Percentiles rank a stretch among this genome's conserved stretches.
phyloP scores from a whole-genome alignment of 306 rosid species.

The Prinsepia uniflora region DNA sequence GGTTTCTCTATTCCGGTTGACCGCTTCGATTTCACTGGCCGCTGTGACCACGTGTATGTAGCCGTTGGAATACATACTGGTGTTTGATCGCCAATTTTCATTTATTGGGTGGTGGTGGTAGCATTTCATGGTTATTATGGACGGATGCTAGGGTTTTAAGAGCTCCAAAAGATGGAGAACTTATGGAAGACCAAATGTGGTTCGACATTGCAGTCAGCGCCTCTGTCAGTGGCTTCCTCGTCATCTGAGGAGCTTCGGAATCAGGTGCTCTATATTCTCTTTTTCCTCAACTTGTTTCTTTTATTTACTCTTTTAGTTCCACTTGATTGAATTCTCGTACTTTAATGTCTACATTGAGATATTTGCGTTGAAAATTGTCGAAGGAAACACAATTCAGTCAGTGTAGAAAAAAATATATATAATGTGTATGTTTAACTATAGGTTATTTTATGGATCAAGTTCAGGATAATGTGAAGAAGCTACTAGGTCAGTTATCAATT shows the following conservation, averaged over 20 bases:
- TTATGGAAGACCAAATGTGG: slow-evolving; percentile 30
- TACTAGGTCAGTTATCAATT: not conserved
- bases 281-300: too few relatives aligned
- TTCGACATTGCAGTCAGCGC: slow-evolving; percentile 30
- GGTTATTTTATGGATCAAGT: not conserved
- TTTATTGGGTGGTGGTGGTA: not conserved
- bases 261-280: slow-evolving; percentile 19
- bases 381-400: not conserved
- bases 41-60: not conserved
- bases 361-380: not conserved
- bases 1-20: slow-evolving; percentile 1
- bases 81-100: slow-evolving; percentile 4
- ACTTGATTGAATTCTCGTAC: not conserved
- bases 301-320: not conserved
- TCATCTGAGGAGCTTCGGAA: slow-evolving; percentile 37
- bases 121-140: slow-evolving; percentile 14
- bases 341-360: slow-evolving; percentile 3
- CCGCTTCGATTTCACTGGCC: not conserved
- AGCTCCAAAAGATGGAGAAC: slow-evolving; percentile 30
- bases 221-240: slow-evolving; percentile 28
- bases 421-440: not conserved
- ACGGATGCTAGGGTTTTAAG: slow-evolving; percentile 24
- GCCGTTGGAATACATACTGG: not conserved
- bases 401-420: not conserved
- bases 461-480: not conserved